Conservation (phyloP, 805 yeast species). For the Starmerella gropengiesseri region DNA sequence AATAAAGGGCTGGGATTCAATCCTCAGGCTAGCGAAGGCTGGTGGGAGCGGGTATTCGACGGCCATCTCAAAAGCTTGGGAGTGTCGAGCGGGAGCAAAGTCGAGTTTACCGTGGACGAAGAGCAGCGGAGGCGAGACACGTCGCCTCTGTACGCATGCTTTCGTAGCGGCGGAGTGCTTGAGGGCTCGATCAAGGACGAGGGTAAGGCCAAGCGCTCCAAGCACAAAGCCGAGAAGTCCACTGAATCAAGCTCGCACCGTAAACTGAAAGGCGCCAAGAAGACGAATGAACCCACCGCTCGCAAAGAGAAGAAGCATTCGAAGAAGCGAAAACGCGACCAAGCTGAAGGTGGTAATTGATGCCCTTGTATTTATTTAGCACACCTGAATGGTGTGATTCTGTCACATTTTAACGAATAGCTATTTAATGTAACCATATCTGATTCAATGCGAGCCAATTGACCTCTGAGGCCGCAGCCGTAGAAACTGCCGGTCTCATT, state of each 20-base stretch:
- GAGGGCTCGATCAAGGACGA: conserved; percentile 46
- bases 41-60: conserved; percentile 97
- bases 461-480: too few species aligned
- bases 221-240: neutral
- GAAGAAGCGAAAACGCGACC: conserved; percentile 1
- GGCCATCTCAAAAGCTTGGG: conserved; percentile 77
- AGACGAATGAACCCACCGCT: neutral
- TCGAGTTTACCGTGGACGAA: conserved; percentile 47
- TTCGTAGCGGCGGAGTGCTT: conserved; percentile 77
- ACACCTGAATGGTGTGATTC: neutral
- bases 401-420: neutral
- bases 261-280: neutral
- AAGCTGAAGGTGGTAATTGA: conserved; percentile 4
- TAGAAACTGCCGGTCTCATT: too few species aligned
- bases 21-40: conserved; percentile 64
- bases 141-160: conserved; percentile 76
- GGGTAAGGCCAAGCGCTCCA: conserved; percentile 1
- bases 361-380: neutral
- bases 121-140: conserved; percentile 24
- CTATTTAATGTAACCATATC: too few species aligned
- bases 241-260: conserved; percentile 1
- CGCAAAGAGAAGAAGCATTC: conserved; percentile 9
- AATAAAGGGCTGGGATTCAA: conserved; percentile 81
- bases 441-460: too few species aligned
- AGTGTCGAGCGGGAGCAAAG: conserved; percentile 33